phyloP scores from a whole-genome alignment of 139 green algal genomes.

The Chlorella sp. region DNA sequence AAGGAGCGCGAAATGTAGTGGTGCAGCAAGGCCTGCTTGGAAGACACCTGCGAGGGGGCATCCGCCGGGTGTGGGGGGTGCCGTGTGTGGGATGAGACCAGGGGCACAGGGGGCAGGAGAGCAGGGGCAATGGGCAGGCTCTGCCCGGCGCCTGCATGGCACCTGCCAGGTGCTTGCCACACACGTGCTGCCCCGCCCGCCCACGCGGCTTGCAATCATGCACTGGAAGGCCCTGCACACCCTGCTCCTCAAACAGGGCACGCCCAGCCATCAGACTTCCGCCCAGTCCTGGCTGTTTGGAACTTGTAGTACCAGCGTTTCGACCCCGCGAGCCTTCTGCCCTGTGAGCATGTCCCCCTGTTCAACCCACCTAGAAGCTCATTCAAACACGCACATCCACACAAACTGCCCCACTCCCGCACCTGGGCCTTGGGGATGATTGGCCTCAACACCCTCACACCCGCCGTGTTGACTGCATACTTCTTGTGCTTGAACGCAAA shows the following conservation, averaged over 20 bases:
- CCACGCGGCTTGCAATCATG: too few relatives aligned
- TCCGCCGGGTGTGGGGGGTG: background rate
- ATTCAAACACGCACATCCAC: too few relatives aligned
- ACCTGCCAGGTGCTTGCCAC: background rate
- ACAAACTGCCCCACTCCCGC: background rate
- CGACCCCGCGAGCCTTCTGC: too few relatives aligned
- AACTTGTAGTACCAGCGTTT: too few relatives aligned
- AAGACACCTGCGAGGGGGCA: background rate
- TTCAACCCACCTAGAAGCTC: too few relatives aligned
- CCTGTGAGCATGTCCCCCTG: background rate
- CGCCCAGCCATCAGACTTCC: too few relatives aligned
- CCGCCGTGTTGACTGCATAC: background rate
- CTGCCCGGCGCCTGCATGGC: background rate
- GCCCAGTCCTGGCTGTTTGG: too few relatives aligned
- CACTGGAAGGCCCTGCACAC: too few relatives aligned
- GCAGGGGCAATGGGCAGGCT: background rate
- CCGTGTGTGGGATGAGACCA: background rate
- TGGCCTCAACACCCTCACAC: background rate
- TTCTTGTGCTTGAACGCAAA: background rate
- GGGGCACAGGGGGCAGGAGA: background rate
- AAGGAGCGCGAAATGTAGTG: conserved; percentile 30
- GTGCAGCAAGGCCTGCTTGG: conserved; percentile 17
- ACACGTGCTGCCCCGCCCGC: too few relatives aligned
- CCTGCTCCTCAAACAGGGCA: too few relatives aligned
- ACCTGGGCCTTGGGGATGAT: background rate